phyloP scores from a whole-genome alignment of 768 basidiomycete genomes.

The Fistulinella prunicolor region DNA sequence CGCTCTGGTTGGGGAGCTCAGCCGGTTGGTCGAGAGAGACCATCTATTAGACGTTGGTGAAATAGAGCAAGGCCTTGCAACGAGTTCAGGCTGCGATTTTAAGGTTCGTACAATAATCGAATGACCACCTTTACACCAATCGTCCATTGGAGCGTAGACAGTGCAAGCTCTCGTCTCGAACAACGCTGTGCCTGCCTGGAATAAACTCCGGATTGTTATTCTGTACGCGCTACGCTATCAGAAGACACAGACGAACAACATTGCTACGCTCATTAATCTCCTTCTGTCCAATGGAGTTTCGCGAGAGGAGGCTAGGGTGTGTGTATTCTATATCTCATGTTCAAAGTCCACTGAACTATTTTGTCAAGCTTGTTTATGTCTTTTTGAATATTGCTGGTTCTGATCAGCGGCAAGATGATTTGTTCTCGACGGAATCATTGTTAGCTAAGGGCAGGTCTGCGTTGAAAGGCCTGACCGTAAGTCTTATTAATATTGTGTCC shows the following conservation, averaged over 20 bases:
- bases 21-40: constrained; percentile 81
- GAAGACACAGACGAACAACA: constrained; percentile 79
- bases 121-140: not conserved
- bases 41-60: constrained; percentile 89
- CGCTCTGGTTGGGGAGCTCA: constrained; percentile 93
- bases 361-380: constrained; percentile 80
- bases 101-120: constrained; percentile 48
- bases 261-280: constrained; percentile 72
- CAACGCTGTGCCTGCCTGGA: constrained; percentile 62
- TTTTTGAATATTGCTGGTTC: constrained; percentile 90
- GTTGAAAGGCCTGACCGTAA: constrained; percentile 89
- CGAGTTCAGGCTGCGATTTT: constrained; percentile 86
- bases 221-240: constrained; percentile 94
- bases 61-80: constrained; percentile 93
- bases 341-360: constrained; percentile 8
- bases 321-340: constrained; percentile 2
- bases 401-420: constrained; percentile 95
- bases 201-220: constrained; percentile 88
- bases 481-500: constrained; percentile 4
- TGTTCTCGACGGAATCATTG: constrained; percentile 93
- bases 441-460: constrained; percentile 93
- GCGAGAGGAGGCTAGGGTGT: constrained; percentile 71
- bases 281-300: constrained; percentile 73
- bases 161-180: constrained; percentile 80
- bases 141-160: constrained; percentile 43